Conservation (phyloP, 768 basidiomycete species). For the Steccherinum ochraceum region DNA sequence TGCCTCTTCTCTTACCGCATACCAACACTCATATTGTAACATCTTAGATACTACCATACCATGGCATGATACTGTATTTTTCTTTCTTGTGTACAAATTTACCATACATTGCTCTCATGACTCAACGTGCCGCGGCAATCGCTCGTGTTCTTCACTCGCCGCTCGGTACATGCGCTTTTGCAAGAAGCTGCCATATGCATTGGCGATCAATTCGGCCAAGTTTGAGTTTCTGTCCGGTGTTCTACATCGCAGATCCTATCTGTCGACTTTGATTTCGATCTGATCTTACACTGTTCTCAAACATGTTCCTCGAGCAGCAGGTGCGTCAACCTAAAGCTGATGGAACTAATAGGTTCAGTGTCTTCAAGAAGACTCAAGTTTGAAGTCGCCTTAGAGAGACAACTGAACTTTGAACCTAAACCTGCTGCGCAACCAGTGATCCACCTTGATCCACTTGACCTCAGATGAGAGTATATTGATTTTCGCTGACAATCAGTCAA, state of each 20-base stretch:
- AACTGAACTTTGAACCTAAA: too few relatives aligned
- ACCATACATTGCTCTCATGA: slow-evolving; percentile 4
- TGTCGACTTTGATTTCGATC: background rate
- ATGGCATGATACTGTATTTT: slow-evolving; percentile 2
- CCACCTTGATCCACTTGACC: too few relatives aligned
- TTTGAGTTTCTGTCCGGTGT: background rate
- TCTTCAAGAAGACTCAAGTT: too few relatives aligned
- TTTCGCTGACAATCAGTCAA: too few relatives aligned
- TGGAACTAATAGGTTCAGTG: too few relatives aligned
- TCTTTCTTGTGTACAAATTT: slow-evolving; percentile 5
- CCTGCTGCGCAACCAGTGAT: too few relatives aligned
- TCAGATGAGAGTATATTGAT: background rate
- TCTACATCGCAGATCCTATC: background rate
- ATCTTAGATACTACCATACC: slow-evolving; percentile 1
- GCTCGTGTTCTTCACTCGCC: background rate
- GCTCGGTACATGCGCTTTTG: background rate
- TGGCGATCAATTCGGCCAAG: background rate
- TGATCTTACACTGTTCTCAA: background rate
- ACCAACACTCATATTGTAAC: background rate
- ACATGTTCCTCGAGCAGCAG: background rate
- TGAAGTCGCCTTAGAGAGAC: too few relatives aligned
- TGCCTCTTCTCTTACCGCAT: background rate
- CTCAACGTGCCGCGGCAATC: background rate
- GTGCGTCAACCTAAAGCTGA: background rate
- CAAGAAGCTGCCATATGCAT: background rate